Base-by-base conservation (phyloP, 306 rosid species). In the Aeschynomene evenia region DNA sequence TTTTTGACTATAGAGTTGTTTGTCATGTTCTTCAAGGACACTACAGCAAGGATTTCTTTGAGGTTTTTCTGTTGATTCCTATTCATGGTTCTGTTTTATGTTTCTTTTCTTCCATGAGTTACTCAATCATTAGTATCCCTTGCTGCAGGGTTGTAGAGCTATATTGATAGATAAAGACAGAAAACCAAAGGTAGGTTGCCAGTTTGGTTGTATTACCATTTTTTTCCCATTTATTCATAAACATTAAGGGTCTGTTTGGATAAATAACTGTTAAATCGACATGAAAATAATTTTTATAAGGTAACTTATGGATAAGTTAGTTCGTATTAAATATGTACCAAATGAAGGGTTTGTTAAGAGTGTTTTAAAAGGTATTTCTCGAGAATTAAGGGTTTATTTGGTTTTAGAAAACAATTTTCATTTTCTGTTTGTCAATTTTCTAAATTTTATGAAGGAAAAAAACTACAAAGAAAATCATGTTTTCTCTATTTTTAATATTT, bases 71-170 rank as follows among this genome's bases (percentile, higher is more conserved):
- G 14, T 55, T 66, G 28, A 43, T 57, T 57, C 15, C 1, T 15
- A 2, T 16, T 26, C 58, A 42, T 12, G 7, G 15, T 43, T 62
- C n/a, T 55, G 24, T 2, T 63, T 22, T 70, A 22, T 20, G 34
- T 69, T 59, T 10, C 59, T 68, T 72, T 63, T 37, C 46, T 71
- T 71, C 62, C 40, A 66, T 66, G 19, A 21, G n/a, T 68, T 50
- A 68, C 74, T 70, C 33, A 54, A 48, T 71, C 22, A 16, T 24
- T 15, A 13, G 20, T 15, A 66, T 72, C 63, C 15, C 68, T 63
- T 57, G 26, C 45, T 84, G 81, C 86, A 94, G 99, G 97, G 99
- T 70, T 91, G 95, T 70, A 84, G 99, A 89, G 99, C 99, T 78
- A 69, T 94, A 79, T 70, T 94, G 68, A 53, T 87, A 72, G 99